Base-by-base conservation (phyloP, 179 eudicot species). In the Actinidia chinensis region DNA sequence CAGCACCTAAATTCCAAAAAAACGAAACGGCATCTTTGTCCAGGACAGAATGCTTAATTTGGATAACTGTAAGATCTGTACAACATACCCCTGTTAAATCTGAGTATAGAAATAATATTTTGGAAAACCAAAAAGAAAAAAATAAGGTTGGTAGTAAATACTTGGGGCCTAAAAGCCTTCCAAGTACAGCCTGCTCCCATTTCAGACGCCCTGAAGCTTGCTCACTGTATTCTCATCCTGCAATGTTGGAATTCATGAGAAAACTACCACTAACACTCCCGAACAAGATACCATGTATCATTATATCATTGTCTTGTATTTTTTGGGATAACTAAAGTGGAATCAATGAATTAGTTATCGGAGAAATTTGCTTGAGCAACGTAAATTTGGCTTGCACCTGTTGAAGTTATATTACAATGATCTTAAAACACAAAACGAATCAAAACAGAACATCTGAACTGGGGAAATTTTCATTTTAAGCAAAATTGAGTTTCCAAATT, bases 221-320 rank as follows among this genome's bases (percentile, higher is more conserved):
- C 71, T n/a, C 33, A 12, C 71, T 18, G 60, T 33, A 64, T 64
- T 76, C 47, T 64, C 60, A 63, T 76, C 78, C 78, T 76, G 78
- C 60, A 64, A 50, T 10, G 63, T 14, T 17, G 33, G 63, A 28
- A 36, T 25, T n/a, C 43, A 61, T 17, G 28, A 61, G 43, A 61
- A 59, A 22, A n/a, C n/a, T n/a, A n/a, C n/a, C n/a, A n/a, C n/a
- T 43, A 43, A 8, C 4, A 44, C 20, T 43, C 13, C 13, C n/a
- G 15, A 8, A 15, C 13, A 11, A 7, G 36, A 14, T 58, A 63
- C n/a, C 36, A 58, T n/a, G 10, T 20, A 61, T 59, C 51, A 74
- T n/a, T 43, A 44, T 15, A 28, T 28, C 33, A 28, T 28, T 28
- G n/a, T 28, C 33, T 28, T 28, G 33, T 28, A 28, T 28, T 28